Base-by-base conservation (phyloP, 768 basidiomycete genomes). In the Mrakia frigida region DNA sequence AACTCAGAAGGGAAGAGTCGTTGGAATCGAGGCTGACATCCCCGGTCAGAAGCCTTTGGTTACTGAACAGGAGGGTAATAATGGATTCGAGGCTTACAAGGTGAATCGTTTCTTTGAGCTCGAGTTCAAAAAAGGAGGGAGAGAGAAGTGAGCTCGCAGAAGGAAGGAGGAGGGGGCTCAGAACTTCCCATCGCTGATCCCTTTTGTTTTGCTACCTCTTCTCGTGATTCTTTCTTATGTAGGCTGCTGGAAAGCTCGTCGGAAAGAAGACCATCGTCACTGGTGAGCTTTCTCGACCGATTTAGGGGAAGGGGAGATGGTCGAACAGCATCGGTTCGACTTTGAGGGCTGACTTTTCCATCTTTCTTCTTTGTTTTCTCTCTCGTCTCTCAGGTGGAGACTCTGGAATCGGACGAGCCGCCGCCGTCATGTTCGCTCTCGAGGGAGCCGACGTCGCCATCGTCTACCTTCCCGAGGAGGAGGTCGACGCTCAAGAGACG, bases 191-290 rank as follows among this genome's bases (percentile, higher is more conserved):
- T 76, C 80, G 81, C 63, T 80, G 80, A 25, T 71, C 21, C 21
- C 18, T 18, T 50, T 18, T 14, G 46, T 3, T 50, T 1, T 50
- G 6, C 39, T 11, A 6, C 9, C 7, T 46, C 11, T 3, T n/a
- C 5, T 21, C 52, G 6, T 21, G 23, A 56, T 33, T 37, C 7
- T 56, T 1, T 43, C 43, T 9, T 6, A 7, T 1, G 0, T 52
- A 85, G 80, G 78, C 85, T 23, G 82, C 85, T 0, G 85, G 84
- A 61, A 87, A 87, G 82, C 82, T 88, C 50, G 81, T 85, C 70
- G 87, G 86, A 18, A 86, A 86, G 81, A 85, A 84, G 74, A 84
- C 85, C 0, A 81, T 88, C 79, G 83, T 88, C 73, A 88, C 87
- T 1, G 87, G 87, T 46, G 86, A 84, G 33, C 39, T 10, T 37